These are phyloP conservation scores for Talaromyces rugulosus DNA, from an alignment of 2,329 filamentous ascomycete genomes.

Conservation along the genomic window DNA sequence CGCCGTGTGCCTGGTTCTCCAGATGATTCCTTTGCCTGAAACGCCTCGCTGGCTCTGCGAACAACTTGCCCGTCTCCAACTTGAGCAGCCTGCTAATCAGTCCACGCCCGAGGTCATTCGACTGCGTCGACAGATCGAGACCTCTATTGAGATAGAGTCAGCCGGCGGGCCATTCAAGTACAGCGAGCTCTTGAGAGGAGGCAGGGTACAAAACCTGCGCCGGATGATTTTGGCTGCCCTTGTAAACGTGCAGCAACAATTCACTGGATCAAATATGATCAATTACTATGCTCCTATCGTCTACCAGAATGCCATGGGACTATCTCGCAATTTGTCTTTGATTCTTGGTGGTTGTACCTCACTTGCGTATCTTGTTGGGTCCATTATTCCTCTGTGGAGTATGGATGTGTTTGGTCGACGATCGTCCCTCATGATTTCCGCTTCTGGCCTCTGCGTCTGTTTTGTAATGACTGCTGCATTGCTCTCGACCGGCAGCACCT, in stretches of 20 bases:
- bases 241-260: slow-evolving; percentile 27
- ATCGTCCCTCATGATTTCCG: slow-evolving; percentile 37
- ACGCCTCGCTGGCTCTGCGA: slow-evolving; percentile 34
- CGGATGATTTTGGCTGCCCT: not conserved
- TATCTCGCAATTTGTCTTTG: slow-evolving; percentile 47
- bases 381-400: slow-evolving; percentile 30
- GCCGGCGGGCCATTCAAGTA: slow-evolving; percentile 31
- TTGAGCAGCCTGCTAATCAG: slow-evolving; percentile 13
- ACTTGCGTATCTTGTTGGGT: slow-evolving; percentile 38
- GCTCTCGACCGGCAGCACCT: slow-evolving; percentile 27
- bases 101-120: slow-evolving; percentile 25
- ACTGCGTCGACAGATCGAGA: slow-evolving; percentile 35
- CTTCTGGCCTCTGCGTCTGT: slow-evolving; percentile 41
- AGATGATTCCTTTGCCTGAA: slow-evolving; percentile 35
- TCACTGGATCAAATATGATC: slow-evolving; percentile 36
- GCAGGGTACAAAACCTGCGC: slow-evolving; percentile 24
- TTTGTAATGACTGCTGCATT: slow-evolving; percentile 40
- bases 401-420: slow-evolving; percentile 42
- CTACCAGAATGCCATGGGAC: slow-evolving; percentile 35
- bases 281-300: slow-evolving; percentile 40
- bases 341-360: slow-evolving; percentile 48
- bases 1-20: slow-evolving; percentile 32
- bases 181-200: slow-evolving; percentile 32
- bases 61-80: slow-evolving; percentile 20
- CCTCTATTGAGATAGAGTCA: slow-evolving; percentile 25